A percentile compares a stretch with the other conserved stretches of the same genome.
Conservation (phyloP, 805 yeast species). For the Debaryomyces prosopidis region DNA sequence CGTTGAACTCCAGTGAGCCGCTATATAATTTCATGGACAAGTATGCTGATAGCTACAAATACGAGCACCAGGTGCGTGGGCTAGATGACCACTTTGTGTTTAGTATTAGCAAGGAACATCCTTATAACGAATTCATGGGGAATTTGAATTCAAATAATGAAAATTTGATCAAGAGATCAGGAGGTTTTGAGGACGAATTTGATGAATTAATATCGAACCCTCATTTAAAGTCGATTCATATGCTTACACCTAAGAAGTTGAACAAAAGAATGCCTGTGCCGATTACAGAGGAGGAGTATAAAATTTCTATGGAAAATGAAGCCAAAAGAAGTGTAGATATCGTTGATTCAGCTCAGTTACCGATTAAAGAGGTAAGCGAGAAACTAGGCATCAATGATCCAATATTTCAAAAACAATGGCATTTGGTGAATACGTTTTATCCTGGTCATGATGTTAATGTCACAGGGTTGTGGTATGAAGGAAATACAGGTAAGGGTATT, state of each 20-base stretch:
- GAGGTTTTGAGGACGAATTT: constrained; percentile 23
- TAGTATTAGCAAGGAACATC: constrained; percentile 47
- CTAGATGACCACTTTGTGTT: constrained; percentile 66
- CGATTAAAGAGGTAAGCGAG: constrained; percentile 47
- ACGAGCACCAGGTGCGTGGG: constrained; percentile 66
- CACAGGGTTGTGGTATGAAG: constrained; percentile 78
- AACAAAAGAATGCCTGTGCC: constrained; percentile 60
- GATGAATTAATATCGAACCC: constrained; percentile 23
- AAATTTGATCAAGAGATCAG: constrained; percentile 27
- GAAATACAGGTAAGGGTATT: constrained; percentile 77
- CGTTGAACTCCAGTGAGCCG: constrained; percentile 22
- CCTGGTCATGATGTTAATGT: constrained; percentile 89
- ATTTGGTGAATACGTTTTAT: constrained; percentile 67
- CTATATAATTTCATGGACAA: constrained; percentile 33
- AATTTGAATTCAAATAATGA: constrained; percentile 31
- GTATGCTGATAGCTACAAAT: constrained; percentile 41
- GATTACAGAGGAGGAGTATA: constrained; percentile 14
- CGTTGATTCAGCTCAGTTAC: constrained; percentile 53
- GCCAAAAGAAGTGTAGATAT: constrained; percentile 12
- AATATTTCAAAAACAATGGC: constrained; percentile 86
- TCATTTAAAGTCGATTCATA: constrained; percentile 51
- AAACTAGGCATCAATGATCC: constrained; percentile 78
- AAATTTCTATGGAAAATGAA: not conserved
- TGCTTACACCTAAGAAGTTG: constrained; percentile 55
- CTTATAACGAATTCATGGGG: constrained; percentile 34